Evolutionary conservation across 805 yeast species (phyloP), one percentile per base, ranked within the genome.

Genomic region (Tetrapisispora fleetii): DNA sequence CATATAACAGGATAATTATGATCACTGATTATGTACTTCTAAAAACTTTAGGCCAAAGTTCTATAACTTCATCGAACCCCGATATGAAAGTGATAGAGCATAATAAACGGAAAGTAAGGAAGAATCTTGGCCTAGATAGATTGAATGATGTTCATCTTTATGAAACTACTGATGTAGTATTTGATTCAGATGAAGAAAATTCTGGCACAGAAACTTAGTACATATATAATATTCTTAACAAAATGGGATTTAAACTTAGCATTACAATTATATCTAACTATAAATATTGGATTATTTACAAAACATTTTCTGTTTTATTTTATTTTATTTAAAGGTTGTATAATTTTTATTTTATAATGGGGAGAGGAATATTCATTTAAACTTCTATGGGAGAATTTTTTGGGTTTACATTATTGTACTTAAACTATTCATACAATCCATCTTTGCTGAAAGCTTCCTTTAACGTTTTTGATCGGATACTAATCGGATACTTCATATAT

Each of bases 1-100:
- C 75, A 0, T 67, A 71, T n/a, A 63, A 67, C 28, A 65, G 69
- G 1, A 58, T 79, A 38, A 54, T 74, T 36, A 64, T 67, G 50
- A 62, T 75, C 44, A 76, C 83, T 1, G 83, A 79, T 59, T 71
- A 70, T 36, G 67, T 78, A 17, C 77, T 80, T 45, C 76, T 78
- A 14, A 75, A 77, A 43, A 80, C 81, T n/a, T 64, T 80, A 54
- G 79, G 81, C 4, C 79, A 82, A 1, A 59, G 79, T 43, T 74
- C 82, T 0, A 72, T 74, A 46, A 47, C 67, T 37, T 64, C 58
- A 6, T 53, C 40, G 8, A 19, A n/a, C 6, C 17, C n/a, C 2
- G 19, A 21, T n/a, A 19, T 16, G 4, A 24, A 53, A 41, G 39
- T 47, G 49, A 35, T 32, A 11, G 24, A 33, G 17, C 49, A 44